phyloP scores from a whole-genome alignment of 2,329 filamentous ascomycete species.

The Endocalyx cinctus region DNA sequence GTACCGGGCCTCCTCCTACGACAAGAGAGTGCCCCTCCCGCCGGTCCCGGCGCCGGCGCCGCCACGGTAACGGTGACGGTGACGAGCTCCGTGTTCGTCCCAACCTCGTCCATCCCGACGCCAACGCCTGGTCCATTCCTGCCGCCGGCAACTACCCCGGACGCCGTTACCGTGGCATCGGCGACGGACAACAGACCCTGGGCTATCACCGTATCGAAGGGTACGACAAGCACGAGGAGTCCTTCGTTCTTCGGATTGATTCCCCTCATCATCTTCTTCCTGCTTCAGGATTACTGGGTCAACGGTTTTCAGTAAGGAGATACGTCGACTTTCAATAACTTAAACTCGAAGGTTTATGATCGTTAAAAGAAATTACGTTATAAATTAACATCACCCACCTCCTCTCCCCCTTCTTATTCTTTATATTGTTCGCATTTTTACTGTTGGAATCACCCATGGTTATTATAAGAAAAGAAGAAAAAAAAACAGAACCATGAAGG shows the following conservation, averaged over 20 bases:
- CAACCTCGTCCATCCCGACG: no score
- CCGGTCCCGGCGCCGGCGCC: no score
- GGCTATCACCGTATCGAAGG: conserved; percentile 18
- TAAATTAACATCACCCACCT: no score
- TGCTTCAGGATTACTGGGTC: conserved; percentile 22
- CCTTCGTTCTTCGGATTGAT: conserved; percentile 21
- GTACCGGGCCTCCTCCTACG: conserved; percentile 23
- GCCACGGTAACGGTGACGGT: conserved; percentile 15
- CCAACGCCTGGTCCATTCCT: conserved; percentile 14
- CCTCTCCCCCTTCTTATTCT: no score
- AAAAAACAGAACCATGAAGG: no score
- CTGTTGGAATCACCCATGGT: no score
- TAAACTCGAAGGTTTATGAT: conserved; percentile 3
- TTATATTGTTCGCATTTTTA: no score
- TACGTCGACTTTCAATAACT: not conserved
- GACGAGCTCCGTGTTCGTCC: conserved; percentile 12
- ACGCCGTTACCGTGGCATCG: conserved; percentile 5
- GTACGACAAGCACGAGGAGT: conserved; percentile 6
- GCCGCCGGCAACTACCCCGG: conserved; percentile 7
- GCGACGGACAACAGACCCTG: conserved; percentile 18
- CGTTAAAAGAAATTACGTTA: no score
- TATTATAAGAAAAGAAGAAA: no score
- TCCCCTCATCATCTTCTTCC: conserved; percentile 17
- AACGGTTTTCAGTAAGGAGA: conserved; percentile 15
- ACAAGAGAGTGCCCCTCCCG: conserved; percentile 23